Evolutionary conservation across 2,329 filamentous ascomycete genomes (phyloP), one percentile per base, ranked within the genome.

Genomic region (Phialocephala subalpina): DNA sequence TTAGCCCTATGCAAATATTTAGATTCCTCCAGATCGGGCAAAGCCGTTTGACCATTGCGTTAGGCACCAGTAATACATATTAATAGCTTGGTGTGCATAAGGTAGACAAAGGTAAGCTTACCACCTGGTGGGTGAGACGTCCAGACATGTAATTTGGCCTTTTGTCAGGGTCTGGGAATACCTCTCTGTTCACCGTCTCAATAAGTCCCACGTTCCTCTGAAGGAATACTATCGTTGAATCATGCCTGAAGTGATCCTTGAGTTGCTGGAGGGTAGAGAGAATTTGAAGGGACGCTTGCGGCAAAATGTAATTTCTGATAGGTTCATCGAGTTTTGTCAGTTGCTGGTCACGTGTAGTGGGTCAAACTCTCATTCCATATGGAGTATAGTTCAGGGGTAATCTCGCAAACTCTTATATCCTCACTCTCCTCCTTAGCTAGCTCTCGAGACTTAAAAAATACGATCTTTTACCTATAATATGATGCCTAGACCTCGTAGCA

Each of bases 191-290:
- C 47, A 97, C 84, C 56, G 89, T 85, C 58, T 98, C 94, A n/a
- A 94, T 83, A 1, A 93, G 82, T 0, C 96, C 95, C 78, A 98
- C 87, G 0, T 94, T 93, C 68, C 94, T 92, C 64, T 93, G 90
- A 63, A 97, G 78, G 63, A 97, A 86, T 66, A 92, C 87, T 9
- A 97, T 85, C 0, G 92, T 92, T 1, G 91, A 93, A 27, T 87
- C 81, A 2, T 85, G 81, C 53, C 86, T 83, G 18, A 97, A 80
- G 8, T 92, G 86, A 73, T 92, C 85, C 62, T 83, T 85, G 62
- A 96, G 81, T 0, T 25, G 18, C 6, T 49, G 18, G 11, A 49
- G 20, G 8, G 20, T 49, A 20, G 45, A 12, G 6, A 20, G 2
- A 49, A 49, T 25, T 7, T 49, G 20, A 9, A 4, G 45, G 18